Conservation (phyloP, 2,329 filamentous ascomycete genomes). For the Apiospora malaysiana region DNA sequence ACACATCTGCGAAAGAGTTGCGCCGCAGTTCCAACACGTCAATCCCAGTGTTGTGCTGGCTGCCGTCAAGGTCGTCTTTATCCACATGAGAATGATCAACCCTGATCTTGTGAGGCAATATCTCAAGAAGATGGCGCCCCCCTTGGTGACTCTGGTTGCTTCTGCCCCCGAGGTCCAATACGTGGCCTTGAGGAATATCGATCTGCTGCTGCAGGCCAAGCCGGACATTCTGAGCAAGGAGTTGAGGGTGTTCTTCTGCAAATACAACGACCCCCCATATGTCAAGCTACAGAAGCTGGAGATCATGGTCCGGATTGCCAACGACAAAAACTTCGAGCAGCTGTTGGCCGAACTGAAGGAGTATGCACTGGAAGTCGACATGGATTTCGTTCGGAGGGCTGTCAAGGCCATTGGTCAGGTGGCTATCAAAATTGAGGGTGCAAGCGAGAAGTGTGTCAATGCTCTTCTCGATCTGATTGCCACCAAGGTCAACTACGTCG, state of each 20-base stretch:
- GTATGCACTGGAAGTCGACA: constrained; percentile 96
- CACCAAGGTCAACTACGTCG: constrained; percentile 98
- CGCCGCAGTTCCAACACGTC: constrained; percentile 97
- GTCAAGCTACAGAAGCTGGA: constrained; percentile 97
- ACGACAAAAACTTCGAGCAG: constrained; percentile 95
- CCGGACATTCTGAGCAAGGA: constrained; percentile 97
- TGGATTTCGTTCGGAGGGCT: constrained; percentile 95
- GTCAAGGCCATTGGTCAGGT: constrained; percentile 97
- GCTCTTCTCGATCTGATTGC: constrained; percentile 92
- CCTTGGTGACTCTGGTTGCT: constrained; percentile 91
- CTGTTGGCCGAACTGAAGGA: constrained; percentile 93
- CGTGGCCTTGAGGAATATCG: constrained; percentile 94
- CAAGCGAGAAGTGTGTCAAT: constrained; percentile 95
- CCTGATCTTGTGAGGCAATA: constrained; percentile 83
- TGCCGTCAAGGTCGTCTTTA: constrained; percentile 97
- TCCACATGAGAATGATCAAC: constrained; percentile 88
- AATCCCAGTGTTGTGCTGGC: constrained; percentile 96
- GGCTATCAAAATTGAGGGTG: constrained; percentile 96
- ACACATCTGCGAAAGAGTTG: constrained; percentile 95
- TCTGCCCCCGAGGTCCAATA: constrained; percentile 98
- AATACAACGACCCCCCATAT: constrained; percentile 98
- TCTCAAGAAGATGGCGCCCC: constrained; percentile 98
- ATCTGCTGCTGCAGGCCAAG: constrained; percentile 92
- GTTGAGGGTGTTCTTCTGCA: constrained; percentile 98
- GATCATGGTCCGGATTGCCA: constrained; percentile 99